phyloP scores from a whole-genome alignment of 2,329 filamentous ascomycete species.

The Fusarium compactum region DNA sequence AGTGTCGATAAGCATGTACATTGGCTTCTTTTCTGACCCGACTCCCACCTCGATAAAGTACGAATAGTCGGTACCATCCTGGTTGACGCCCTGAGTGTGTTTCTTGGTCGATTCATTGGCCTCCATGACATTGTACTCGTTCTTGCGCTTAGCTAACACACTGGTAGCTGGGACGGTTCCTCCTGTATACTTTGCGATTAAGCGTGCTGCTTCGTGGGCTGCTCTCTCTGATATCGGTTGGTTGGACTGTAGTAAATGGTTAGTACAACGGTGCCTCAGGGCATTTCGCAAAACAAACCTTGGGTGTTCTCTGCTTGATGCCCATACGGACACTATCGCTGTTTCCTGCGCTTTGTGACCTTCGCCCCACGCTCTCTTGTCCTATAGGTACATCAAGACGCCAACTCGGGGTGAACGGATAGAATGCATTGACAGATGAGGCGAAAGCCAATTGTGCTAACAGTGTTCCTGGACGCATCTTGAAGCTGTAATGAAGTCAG shows the following conservation, averaged over 20 bases:
- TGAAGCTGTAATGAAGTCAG: constrained; percentile 34
- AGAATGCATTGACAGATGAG: constrained; percentile 61
- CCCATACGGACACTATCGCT: constrained; percentile 54
- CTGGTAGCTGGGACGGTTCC: constrained; percentile 28
- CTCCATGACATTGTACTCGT: constrained; percentile 61
- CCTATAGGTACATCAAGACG: constrained; percentile 43
- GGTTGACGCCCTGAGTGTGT: constrained; percentile 67
- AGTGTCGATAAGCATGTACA: constrained; percentile 75
- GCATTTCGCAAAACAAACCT: constrained; percentile 47
- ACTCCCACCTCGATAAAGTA: constrained; percentile 71
- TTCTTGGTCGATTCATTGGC: constrained; percentile 60
- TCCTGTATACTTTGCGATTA: constrained; percentile 56
- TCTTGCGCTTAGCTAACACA: constrained; percentile 54
- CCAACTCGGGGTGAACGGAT: constrained; percentile 58
- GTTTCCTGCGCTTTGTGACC: constrained; percentile 41
- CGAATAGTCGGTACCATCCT: constrained; percentile 74
- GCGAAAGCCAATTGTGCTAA: constrained; percentile 62
- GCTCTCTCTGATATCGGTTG: constrained; percentile 53
- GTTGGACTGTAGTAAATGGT: constrained; percentile 47
- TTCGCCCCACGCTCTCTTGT: constrained; percentile 36
- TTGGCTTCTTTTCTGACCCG: constrained; percentile 64
- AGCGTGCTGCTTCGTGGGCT: constrained; percentile 53
- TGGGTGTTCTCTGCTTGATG: constrained; percentile 54
- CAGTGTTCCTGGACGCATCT: constrained; percentile 57
- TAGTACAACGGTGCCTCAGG: constrained; percentile 4